A percentile compares a stretch with the other conserved stretches of the same genome.
phyloP scores from a whole-genome alignment of 148 eudicot species.

The Vaccinium macrocarpon region DNA sequence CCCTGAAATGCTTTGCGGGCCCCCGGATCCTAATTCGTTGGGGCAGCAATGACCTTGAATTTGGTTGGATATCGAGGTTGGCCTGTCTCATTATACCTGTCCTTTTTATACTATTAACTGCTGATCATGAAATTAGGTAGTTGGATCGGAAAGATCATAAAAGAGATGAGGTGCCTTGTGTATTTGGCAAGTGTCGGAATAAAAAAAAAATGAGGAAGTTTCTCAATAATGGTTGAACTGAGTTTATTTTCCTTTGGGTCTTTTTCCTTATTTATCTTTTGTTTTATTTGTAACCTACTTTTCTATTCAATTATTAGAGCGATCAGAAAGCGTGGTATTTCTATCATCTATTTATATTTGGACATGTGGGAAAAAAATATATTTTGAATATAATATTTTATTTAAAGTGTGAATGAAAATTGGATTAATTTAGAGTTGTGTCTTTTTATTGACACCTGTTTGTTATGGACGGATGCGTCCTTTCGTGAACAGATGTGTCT shows the following conservation, averaged over 20 bases:
- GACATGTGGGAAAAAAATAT: no score
- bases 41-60: not conserved
- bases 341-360: no score
- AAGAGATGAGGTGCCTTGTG: not conserved
- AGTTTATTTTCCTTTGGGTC: not conserved
- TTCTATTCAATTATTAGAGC: not conserved
- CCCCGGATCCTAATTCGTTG: no score
- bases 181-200: not conserved
- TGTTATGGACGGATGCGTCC: no score
- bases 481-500: no score
- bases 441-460: no score
- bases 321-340: not conserved
- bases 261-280: not conserved
- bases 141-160: not conserved
- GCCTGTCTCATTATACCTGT: not conserved
- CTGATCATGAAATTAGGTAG: slow-evolving; percentile 1
- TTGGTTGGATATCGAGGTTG: not conserved
- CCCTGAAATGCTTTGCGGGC: no score
- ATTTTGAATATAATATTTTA: no score
- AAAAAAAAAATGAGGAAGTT: not conserved
- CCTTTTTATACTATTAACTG: not conserved
- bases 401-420: no score
- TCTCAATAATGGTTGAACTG: not conserved
- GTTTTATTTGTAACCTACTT: not conserved
- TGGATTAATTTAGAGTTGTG: no score